phyloP scores from a whole-genome alignment of 108 stramenopile species.

The Poteriospumella lacustris region DNA sequence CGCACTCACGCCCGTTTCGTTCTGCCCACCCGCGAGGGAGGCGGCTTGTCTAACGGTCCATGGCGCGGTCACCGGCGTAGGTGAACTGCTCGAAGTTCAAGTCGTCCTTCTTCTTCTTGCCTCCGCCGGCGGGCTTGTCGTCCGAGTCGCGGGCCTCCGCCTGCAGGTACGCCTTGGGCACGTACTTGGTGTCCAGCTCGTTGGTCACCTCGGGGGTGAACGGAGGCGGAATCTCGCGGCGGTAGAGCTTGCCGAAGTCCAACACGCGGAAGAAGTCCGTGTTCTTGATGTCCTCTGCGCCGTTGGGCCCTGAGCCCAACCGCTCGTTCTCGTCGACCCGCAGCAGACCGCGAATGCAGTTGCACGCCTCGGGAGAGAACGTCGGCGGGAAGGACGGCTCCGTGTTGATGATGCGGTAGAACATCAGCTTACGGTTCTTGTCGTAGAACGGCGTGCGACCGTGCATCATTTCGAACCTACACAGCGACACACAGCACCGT shows the following conservation, averaged over 20 bases:
- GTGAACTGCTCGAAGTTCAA: slow-evolving; percentile 12
- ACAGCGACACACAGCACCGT: too few species aligned
- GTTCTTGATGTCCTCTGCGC: slow-evolving; percentile 8
- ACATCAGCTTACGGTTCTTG: slow-evolving; percentile 50
- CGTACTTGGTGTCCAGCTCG: slow-evolving; percentile 30
- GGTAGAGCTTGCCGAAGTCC: background rate
- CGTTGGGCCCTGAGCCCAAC: background rate
- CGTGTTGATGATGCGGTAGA: slow-evolving; percentile 39
- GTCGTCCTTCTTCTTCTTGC: background rate
- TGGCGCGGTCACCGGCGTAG: background rate
- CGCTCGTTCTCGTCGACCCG: slow-evolving; percentile 16
- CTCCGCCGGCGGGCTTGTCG: background rate
- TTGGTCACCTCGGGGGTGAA: slow-evolving; percentile 17
- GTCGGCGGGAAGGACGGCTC: slow-evolving; percentile 35
- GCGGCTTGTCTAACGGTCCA: slow-evolving; percentile 17
- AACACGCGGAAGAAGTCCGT: slow-evolving; percentile 12
- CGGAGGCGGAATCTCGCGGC: slow-evolving; percentile 4
- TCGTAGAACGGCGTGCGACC: slow-evolving; percentile 50
- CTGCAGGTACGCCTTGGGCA: slow-evolving; percentile 24
- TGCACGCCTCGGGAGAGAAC: slow-evolving; percentile 32
- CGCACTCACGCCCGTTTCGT: too few species aligned
- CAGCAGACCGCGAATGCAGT: slow-evolving; percentile 18
- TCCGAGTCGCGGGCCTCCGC: slow-evolving; percentile 20
- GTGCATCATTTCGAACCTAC: slow-evolving; percentile 41
- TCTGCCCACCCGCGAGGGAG: too few species aligned